Evolutionary conservation across 1,284 basidiomycete genomes (phyloP).

Genomic region (Trametes pubescens): DNA sequence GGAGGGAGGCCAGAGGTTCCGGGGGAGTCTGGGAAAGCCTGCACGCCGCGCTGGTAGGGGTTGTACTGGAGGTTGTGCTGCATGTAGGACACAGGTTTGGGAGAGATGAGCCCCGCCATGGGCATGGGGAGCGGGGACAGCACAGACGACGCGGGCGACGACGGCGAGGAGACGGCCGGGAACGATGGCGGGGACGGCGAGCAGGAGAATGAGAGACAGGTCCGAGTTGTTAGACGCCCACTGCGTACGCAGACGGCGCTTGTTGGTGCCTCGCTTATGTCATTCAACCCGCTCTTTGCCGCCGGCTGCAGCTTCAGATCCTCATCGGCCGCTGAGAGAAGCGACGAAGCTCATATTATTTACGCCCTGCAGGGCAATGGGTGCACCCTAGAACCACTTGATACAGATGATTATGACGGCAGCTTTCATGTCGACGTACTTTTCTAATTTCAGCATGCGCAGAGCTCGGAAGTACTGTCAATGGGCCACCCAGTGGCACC

Average conservation of each 20-base stretch:
- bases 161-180: slow-evolving; percentile 18
- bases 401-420: no score
- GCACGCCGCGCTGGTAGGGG: slow-evolving; percentile 50
- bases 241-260: neutral
- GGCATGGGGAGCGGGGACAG: slow-evolving; percentile 30
- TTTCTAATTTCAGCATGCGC: no score
- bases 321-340: slow-evolving; percentile 1
- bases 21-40: slow-evolving; percentile 38
- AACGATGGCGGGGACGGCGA: slow-evolving; percentile 6
- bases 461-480: no score
- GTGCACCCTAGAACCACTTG: no score
- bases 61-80: slow-evolving; percentile 61
- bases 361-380: no score
- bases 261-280: slow-evolving; percentile 18
- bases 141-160: slow-evolving; percentile 20
- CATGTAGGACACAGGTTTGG: slow-evolving; percentile 69
- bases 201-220: neutral
- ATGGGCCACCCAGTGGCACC: no score
- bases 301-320: slow-evolving; percentile 7
- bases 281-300: neutral
- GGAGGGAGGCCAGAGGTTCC: slow-evolving; percentile 48
- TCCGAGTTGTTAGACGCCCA: slow-evolving; percentile 3
- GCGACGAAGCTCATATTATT: no score
- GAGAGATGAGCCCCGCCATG: slow-evolving; percentile 68
- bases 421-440: no score